Evolutionary conservation across 2,329 filamentous ascomycete species (phyloP).

Genomic region (Clonostachys byssicola): DNA sequence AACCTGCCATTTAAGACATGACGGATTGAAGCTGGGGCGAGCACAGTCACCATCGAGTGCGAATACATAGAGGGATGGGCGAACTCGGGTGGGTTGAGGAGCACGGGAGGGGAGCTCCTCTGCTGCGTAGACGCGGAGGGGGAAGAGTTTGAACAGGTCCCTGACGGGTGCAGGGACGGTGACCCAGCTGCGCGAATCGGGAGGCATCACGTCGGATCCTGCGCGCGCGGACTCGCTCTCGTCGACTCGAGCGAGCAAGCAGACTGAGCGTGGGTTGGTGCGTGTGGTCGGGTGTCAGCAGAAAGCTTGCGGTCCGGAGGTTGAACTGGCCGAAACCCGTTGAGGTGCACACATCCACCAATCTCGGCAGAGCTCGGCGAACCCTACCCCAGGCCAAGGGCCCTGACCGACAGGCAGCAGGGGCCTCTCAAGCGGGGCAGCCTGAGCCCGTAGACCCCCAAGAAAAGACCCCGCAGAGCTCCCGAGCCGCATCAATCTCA

Average conservation of each 20-base stretch:
- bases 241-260: background rate
- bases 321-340: background rate
- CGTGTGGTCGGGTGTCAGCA: background rate
- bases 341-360: background rate
- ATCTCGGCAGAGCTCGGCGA: background rate
- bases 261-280: background rate
- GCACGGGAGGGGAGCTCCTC: slow-evolving; percentile 70
- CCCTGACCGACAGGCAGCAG: too few species aligned
- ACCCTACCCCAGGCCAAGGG: too few species aligned
- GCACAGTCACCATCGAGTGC: slow-evolving; percentile 53
- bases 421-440: too few species aligned
- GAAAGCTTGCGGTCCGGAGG: background rate
- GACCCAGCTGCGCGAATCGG: slow-evolving; percentile 31
- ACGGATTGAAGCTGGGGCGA: slow-evolving; percentile 81
- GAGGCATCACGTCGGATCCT: background rate
- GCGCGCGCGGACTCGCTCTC: too few species aligned
- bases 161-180: slow-evolving; percentile 72
- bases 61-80: slow-evolving; percentile 73
- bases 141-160: slow-evolving; percentile 79
- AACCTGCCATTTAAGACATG: slow-evolving; percentile 81
- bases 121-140: slow-evolving; percentile 68
- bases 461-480: too few species aligned
- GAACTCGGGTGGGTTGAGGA: slow-evolving; percentile 27
- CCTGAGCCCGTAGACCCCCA: too few species aligned
- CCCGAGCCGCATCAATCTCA: too few species aligned